Evolutionary conservation across 768 basidiomycete species (phyloP), one percentile per base, ranked within the genome.

Genomic region (Fomitopsis pulvina): DNA sequence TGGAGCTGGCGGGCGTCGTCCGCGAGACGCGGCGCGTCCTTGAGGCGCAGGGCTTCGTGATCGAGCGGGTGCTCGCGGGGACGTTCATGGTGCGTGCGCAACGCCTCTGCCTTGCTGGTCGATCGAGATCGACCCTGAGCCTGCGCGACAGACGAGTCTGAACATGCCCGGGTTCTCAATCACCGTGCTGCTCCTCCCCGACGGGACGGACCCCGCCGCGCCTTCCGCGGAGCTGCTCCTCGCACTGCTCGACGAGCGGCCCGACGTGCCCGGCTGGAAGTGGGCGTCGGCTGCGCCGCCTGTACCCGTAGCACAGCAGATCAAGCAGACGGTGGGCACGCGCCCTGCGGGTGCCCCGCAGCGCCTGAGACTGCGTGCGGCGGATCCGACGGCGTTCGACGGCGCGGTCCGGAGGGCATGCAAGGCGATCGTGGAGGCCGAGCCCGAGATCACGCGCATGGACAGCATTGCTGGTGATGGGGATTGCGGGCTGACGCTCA

Each of bases 111-210:
- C 6, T 1, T 48, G 29, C 20, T 30, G 12, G 28, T 29, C 20
- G 41, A 42, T 37, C 29, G 34, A 14, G 26, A 24, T 42, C 18
- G 34, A 37, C 25, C 30, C 3, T 2, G 37, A 18, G 18, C 8
- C 37, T 4, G 3, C 16, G n/a, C 20, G 41, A 43, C 64, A 85
- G 91, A 92, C 90, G 21, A 89, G 86, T 50, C 76, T 95, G 55
- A 93, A 92, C 66, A 92, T 93, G 88, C 88, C 91, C 26, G 92
- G 92, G 2, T 89, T 94, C 64, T 92, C 90, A 14, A 70, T 95
- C 52, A 87, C 90, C 1, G 73, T 92, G 16, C 73, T 93, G 14
- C 77, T 90, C 8, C 78, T 95, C 9, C 87, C 92, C 0, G 61
- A 68, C 26, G 43, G 67, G 40, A 53, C 68, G 34, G 60, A 64